Evolutionary conservation across 2,329 filamentous ascomycete genomes (phyloP), one percentile per base, ranked within the genome.

Genomic region (Calonectria pauciramosa): DNA sequence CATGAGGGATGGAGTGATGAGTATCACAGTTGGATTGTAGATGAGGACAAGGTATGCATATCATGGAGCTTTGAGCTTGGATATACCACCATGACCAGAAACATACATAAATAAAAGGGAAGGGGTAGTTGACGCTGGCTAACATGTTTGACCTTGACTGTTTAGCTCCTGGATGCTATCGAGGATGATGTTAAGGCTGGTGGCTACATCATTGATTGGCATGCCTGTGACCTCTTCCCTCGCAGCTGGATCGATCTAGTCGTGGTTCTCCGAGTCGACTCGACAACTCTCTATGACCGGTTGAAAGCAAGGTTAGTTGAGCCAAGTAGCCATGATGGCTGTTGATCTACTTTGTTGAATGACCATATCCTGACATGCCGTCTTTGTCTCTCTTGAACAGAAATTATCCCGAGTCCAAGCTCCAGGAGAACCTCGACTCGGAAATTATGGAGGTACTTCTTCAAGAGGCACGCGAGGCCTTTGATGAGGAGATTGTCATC

Each of bases 361-460:
- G 13, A 18, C 38, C 14, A n/a, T 13, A 11, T 18, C 14, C 68
- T 71, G 28, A 68, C 70, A 63, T 44, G 4, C 20, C 5, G 2
- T 52, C 20, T 36, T 26, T n/a, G 41, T 56, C n/a, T 34, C 32
- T 44, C 20, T 44, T 16, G 2, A 32, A 64, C 49, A 94, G 94
- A 78, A 94, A 95, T 76, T 98, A 98, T 84, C 90, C 91, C 75
- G 95, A 97, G 82, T 90, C 91, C 76, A 99, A 99, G 85, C 88
- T 99, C 54, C 95, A 99, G 84, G 97, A 99, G 85, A 99, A 99
- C 83, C 88, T 99, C 74, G 97, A 99, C 85, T 94, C 95, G 36
- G 97, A 99, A 87, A 99, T 99, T 83, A 99, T 99, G 93, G 94
- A 98, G 82, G 95, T 99, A 32, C 87, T 99, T 71, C 88, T 98